phyloP scores from a whole-genome alignment of 208 protist genomes.

The Crithidia mellificae region DNA sequence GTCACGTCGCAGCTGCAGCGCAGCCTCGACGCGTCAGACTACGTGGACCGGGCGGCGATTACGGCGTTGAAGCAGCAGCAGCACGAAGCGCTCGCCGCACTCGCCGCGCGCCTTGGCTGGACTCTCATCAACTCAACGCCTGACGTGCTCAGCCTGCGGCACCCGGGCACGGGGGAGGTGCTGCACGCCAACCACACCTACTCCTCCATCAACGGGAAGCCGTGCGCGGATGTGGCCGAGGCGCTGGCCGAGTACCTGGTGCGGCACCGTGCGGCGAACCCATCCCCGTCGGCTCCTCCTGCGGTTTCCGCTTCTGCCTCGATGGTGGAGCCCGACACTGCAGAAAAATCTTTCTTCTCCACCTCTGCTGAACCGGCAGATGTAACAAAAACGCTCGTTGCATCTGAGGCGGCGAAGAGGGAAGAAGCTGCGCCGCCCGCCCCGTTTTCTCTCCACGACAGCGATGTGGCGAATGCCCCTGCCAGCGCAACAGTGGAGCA shows the following conservation, averaged over 20 bases:
- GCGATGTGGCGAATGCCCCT: no score
- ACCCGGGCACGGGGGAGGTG: constrained; percentile 20
- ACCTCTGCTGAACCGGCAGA: no score
- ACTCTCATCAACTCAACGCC: constrained; percentile 25
- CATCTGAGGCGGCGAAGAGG: no score
- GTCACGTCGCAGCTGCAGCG: constrained; percentile 22
- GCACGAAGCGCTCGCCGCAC: constrained; percentile 4
- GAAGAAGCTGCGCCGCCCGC: no score
- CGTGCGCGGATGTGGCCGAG: constrained; percentile 23
- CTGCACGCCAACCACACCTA: constrained; percentile 32
- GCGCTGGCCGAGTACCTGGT: constrained; percentile 31
- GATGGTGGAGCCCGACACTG: not conserved
- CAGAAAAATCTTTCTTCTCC: not conserved
- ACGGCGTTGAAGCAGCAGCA: constrained; percentile 23
- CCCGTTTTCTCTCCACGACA: no score
- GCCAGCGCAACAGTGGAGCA: no score
- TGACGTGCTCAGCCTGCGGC: constrained; percentile 31
- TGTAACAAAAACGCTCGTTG: no score
- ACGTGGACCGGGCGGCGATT: constrained; percentile 19
- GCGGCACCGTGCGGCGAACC: not conserved
- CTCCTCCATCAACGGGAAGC: constrained; percentile 26
- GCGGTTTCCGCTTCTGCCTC: not conserved
- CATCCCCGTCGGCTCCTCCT: no score
- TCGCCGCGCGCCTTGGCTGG: constrained; percentile 29
- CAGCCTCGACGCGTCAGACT: constrained; percentile 21